phyloP scores from a whole-genome alignment of 164 flowering plant species.

The Malania oleifera region DNA sequence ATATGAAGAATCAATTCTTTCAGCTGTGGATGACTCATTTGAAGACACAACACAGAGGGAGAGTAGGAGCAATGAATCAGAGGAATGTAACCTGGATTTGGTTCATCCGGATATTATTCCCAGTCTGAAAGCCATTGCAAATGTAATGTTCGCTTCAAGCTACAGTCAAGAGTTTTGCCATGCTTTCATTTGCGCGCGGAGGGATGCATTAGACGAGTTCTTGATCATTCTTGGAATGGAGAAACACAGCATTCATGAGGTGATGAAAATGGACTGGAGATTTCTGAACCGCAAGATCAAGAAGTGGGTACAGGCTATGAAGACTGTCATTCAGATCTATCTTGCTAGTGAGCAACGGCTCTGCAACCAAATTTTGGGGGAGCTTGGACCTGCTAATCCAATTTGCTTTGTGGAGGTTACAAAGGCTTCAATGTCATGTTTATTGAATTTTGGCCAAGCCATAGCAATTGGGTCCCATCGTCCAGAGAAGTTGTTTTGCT shows the following conservation, averaged over 20 bases:
- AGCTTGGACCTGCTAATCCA: constrained; percentile 17
- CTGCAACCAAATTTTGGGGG: constrained; percentile 28
- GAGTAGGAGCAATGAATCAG: constrained; percentile 10
- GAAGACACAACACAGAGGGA: constrained; percentile 15
- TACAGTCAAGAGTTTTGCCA: constrained; percentile 36
- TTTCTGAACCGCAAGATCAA: constrained; percentile 26
- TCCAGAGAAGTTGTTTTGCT: constrained; percentile 37
- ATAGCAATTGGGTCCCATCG: constrained; percentile 28
- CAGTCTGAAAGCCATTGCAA: constrained; percentile 33
- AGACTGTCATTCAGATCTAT: constrained; percentile 27
- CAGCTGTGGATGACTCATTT: constrained; percentile 22
- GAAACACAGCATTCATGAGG: constrained; percentile 37
- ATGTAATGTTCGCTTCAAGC: constrained; percentile 31
- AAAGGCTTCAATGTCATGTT: constrained; percentile 22
- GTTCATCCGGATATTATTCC: constrained; percentile 32
- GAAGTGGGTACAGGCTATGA: constrained; percentile 41
- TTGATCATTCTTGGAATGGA: constrained; percentile 28
- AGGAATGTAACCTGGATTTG: constrained; percentile 21
- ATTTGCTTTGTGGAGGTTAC: constrained; percentile 30
- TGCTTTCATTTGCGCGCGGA: constrained; percentile 25
- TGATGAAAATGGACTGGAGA: constrained; percentile 40
- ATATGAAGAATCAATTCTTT: constrained; percentile 27
- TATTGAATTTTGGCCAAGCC: constrained; percentile 44
- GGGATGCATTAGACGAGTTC: constrained; percentile 33
- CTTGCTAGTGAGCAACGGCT: constrained; percentile 37